Evolutionary conservation across 2,329 filamentous ascomycete genomes (phyloP).

Genomic region (Exophiala phaeomuriformis): DNA sequence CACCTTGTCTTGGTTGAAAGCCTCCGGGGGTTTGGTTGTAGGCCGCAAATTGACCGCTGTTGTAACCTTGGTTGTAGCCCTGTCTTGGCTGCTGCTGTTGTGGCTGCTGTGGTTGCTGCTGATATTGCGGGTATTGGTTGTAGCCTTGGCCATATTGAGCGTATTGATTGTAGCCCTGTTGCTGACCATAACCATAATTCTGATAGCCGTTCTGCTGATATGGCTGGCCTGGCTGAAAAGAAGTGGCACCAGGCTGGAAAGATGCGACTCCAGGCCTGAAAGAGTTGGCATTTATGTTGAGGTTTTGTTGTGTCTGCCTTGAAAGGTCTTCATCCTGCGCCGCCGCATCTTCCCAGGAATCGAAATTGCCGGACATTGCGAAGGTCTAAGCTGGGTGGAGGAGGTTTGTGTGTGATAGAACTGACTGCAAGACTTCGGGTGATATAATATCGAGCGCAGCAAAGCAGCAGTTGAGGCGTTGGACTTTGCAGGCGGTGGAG

Average conservation of each 20-base stretch:
- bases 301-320: conserved; percentile 62
- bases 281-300: conserved; percentile 51
- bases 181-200: conserved; percentile 39
- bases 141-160: conserved; percentile 48
- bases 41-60: conserved; percentile 37
- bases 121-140: conserved; percentile 35
- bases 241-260: conserved; percentile 64
- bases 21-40: conserved; percentile 36
- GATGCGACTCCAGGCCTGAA: conserved; percentile 62
- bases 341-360: conserved; percentile 85
- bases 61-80: conserved; percentile 43
- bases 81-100: conserved; percentile 31
- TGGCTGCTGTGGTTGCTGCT: conserved; percentile 27
- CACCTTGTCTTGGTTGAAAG: conserved; percentile 40
- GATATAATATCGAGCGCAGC: no score
- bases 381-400: neutral
- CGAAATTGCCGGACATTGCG: conserved; percentile 69
- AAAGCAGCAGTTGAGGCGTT: neutral
- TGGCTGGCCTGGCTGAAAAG: conserved; percentile 65
- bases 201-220: conserved; percentile 53
- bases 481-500: neutral
- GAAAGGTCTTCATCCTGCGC: conserved; percentile 70
- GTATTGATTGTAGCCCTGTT: conserved; percentile 49
- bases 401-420: neutral
- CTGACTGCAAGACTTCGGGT: no score